Percentiles rank a stretch among this genome's conserved stretches.
Conservation (phyloP, 23 red algal genomes). For the Gracilaria gracilis region DNA sequence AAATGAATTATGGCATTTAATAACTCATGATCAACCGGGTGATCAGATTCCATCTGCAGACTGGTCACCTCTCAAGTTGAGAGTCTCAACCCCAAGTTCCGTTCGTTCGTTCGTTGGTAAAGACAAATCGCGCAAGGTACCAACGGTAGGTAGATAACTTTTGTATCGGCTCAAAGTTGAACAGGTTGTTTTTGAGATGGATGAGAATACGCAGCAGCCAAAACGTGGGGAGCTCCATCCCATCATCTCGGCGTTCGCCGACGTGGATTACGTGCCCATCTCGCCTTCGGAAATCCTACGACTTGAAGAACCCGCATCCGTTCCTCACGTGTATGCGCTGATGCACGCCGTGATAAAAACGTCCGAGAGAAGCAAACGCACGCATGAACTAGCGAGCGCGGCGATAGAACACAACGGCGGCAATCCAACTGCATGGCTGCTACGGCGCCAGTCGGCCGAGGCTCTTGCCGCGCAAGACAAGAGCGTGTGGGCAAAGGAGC, state of each 20-base stretch:
- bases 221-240: background rate
- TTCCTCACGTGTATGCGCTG: slow-evolving; percentile 50
- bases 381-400: slow-evolving; percentile 45
- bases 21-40: no score
- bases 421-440: slow-evolving; percentile 84
- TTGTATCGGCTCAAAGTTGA: background rate
- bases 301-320: slow-evolving; percentile 23
- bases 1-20: no score
- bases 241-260: slow-evolving; percentile 35
- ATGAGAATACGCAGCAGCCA: background rate
- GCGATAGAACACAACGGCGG: slow-evolving; percentile 61
- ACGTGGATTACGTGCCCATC: slow-evolving; percentile 26
- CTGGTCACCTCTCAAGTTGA: no score
- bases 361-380: slow-evolving; percentile 61
- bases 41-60: no score
- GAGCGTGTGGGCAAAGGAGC: slow-evolving; percentile 54
- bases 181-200: background rate
- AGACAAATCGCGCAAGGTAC: background rate
- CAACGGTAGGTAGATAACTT: background rate
- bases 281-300: slow-evolving; percentile 14
- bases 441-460: slow-evolving; percentile 63
- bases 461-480: background rate
- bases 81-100: no score
- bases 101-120: no score
- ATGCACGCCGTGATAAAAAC: slow-evolving; percentile 49